Base-by-base conservation (phyloP, 176 grass and related monocot species). In the Elaeis guineensis region DNA sequence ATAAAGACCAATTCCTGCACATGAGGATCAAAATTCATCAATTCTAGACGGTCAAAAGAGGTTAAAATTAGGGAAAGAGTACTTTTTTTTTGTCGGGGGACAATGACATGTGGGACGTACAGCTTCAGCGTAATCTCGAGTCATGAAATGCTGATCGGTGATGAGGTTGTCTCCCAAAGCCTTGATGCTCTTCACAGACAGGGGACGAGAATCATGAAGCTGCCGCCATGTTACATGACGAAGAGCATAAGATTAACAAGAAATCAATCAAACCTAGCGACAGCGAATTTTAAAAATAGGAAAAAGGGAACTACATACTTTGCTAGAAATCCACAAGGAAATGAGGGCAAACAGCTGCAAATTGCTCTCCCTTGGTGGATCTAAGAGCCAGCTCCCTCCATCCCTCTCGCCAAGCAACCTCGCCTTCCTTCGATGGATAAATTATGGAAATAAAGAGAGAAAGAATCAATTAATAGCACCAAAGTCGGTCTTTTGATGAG, bases 171-270 rank as follows among this genome's bases (percentile, higher is more conserved):
- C 92, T 22, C 79, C 72, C 55, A 96, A 69, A 20, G 86, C 77
- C 74, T 96, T 90, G 55, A 96, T 78, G 65, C 69, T 96, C 69
- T 79, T 96, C 78, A 87, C 86, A 6, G 83, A 82, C 50, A 90
- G 21, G 0, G 86, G 80, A 49, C 54, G 70, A 2, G 59, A 32
- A 67, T 85, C 80, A 50, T 96, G 83, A 57, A 87, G 72, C 92
- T 96, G 32, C 24, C 48, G 19, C 50, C 18, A 12, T 44, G 35
- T 2, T 12, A 12, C 35, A 14, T 20, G 35, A 17, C 30, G 57
- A 51, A 0, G 82, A 72, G 35, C 53, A 39, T 22, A 22, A 22
- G 22, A 22, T 22, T 49, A 62, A 48, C 51, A 29, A 39, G 9
- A 2, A 22, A 6, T 62, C n/a, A 39, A 25, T 19, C 44, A 53